Evolutionary conservation across 371 early-diverging fungal species (phyloP), one percentile per base, ranked within the genome.

Genomic region (Circinella umbellata): DNA sequence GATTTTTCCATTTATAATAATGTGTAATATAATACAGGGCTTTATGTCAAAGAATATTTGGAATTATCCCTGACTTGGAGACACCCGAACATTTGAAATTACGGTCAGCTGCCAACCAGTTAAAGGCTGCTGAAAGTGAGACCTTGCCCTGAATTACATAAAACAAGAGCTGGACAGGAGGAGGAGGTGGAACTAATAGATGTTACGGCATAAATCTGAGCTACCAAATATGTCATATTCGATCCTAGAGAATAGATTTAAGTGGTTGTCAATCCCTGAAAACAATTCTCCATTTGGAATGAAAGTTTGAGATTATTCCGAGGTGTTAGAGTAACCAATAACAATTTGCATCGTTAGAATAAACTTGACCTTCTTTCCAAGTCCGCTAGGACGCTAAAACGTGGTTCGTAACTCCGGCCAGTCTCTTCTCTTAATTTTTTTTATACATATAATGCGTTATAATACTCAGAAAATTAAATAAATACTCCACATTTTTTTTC

Each of bases 21-120:
- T 42, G 3, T 42, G 6, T 42, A 42, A 42, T 42, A 57, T 27
- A 11, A 57, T 61, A 34, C 54, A 76, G 80, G 64, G 77, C 83
- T n/a, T 64, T 85, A n/a, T 78, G 81, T 64, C 75, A 80, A 59
- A 67, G 85, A 37, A 63, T 85, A 34, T 85, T 85, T 76, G 80
- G 73, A 38, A 70, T 76, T 36, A 71, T 76, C 48, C 85, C 85
- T 46, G 81, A 78, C 57, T 36, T 67, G 27, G 42, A 42, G 11
- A 80, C 77, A 37, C 85, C 85, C 37, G 81, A 75, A 10, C 79
- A 84, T 74, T 73, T 84, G 55, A 51, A 76, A 27, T 61, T 76
- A 61, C 72, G 69, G 36, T 70, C 70, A 34, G 65, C 55, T 46
- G 70, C 70, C 36, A 70, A 70, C 51, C 70, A 70, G 61, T 9